Base-by-base conservation (phyloP, 306 rosid genomes). In the Fragaria iinumae region DNA sequence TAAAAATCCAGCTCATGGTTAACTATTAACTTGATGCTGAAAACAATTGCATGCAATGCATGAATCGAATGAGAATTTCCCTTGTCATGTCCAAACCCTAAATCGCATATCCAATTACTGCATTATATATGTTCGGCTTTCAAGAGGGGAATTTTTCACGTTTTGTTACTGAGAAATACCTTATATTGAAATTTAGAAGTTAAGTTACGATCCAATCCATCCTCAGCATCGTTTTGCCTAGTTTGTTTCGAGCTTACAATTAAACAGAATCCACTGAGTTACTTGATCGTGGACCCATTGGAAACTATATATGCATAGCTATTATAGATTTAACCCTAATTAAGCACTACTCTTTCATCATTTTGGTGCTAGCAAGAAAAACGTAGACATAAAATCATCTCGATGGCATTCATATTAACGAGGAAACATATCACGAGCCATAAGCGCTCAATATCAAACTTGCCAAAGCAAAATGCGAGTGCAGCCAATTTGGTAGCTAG, bases 351-450 rank as follows among this genome's bases (percentile, higher is more conserved):
- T 20, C 18, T 73, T 73, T 41, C 76, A 56, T 17, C 17, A 13
- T 55, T 72, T 23, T 41, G 38, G 67, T 27, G 38, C 10, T 1
- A 73, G 53, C 67, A 56, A 39, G 16, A 39, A 17, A 8, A 39
- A 8, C 67, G 18, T 39, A 56, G 39, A 53, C 67, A 11, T 55
- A 29, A 72, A 56, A 56, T 56, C 67, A 39, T 27, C 38, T 56
- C 21, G 48, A 9, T 16, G 21, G 76, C 20, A 11, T 36, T 56
- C 76, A 21, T 29, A 9, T 11, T 34, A 55, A 20, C 8, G 67
- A 55, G 52, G 53, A 39, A 56, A 73, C 67, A 73, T 56, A 39
- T 39, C 76, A 73, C 76, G 76, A 56, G 60, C 65, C 65, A 34
- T 29, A 18, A 50, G 29, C 47, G 14, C 38, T 38, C 38, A 23